These are phyloP conservation scores for Globisporangium acanthophoron DNA, from an alignment of 352 stramenopile species.

Conservation along the genomic window DNA sequence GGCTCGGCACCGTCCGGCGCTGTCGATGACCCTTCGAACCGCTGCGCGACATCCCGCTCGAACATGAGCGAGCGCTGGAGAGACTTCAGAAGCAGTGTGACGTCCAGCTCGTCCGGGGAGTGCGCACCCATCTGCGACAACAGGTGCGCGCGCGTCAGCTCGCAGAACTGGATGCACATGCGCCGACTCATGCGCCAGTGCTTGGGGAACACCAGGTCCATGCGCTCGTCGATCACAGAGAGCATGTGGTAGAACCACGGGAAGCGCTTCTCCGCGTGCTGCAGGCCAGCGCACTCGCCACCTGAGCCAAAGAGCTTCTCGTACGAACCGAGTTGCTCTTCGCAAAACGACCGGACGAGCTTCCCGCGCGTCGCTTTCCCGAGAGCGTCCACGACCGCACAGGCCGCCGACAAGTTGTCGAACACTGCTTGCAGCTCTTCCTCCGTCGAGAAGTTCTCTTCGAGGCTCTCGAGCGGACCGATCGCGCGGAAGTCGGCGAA, in stretches of 20 bases:
- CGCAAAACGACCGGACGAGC: constrained; percentile 66
- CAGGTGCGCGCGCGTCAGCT: constrained; percentile 72
- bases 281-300: constrained; percentile 44
- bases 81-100: constrained; percentile 63
- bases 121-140: constrained; percentile 58
- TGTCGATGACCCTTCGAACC: constrained; percentile 49
- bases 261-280: constrained; percentile 67
- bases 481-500: constrained; percentile 89
- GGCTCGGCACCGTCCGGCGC: constrained; percentile 34
- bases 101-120: constrained; percentile 70
- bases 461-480: constrained; percentile 59
- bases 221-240: constrained; percentile 66
- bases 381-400: constrained; percentile 61
- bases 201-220: constrained; percentile 93
- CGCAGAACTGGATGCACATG: constrained; percentile 92
- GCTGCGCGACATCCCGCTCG: constrained; percentile 60
- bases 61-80: constrained; percentile 77
- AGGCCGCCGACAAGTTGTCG: constrained; percentile 60
- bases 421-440: constrained; percentile 63
- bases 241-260: constrained; percentile 81
- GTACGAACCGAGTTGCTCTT: constrained; percentile 58
- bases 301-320: constrained; percentile 57
- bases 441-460: constrained; percentile 68
- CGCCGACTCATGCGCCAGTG: constrained; percentile 95
- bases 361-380: constrained; percentile 64